Conservation (phyloP, 2,329 filamentous ascomycete species). For the Cercospora brassicicola region DNA sequence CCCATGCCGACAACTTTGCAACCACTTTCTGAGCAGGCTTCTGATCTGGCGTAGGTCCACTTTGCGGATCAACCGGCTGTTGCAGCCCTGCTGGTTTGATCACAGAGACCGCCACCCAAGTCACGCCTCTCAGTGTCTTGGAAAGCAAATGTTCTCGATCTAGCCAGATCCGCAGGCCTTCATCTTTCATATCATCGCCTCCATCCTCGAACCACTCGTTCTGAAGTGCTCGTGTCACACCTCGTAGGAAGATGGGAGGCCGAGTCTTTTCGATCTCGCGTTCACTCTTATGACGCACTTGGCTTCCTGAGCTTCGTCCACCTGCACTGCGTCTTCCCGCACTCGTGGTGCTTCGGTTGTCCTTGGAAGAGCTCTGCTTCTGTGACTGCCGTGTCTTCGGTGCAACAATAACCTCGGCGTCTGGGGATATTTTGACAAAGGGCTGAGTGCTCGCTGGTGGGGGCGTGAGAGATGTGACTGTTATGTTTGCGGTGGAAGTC, state of each 20-base stretch:
- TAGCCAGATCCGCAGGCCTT: slow-evolving; percentile 75
- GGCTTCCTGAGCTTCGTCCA: slow-evolving; percentile 71
- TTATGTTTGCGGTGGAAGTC: slow-evolving; percentile 91
- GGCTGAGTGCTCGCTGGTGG: slow-evolving; percentile 64
- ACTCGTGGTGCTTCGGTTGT: slow-evolving; percentile 76
- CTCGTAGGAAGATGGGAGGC: slow-evolving; percentile 72
- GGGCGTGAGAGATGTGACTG: slow-evolving; percentile 79
- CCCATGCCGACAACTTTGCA: slow-evolving; percentile 74
- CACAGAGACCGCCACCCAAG: slow-evolving; percentile 80
- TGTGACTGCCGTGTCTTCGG: slow-evolving; percentile 72
- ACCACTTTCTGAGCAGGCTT: slow-evolving; percentile 67
- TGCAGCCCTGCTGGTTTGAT: slow-evolving; percentile 78
- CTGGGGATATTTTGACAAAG: slow-evolving; percentile 89
- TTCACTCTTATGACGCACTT: slow-evolving; percentile 59
- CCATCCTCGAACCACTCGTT: slow-evolving; percentile 71
- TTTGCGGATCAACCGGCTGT: slow-evolving; percentile 68
- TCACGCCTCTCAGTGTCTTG: slow-evolving; percentile 71
- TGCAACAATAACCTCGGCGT: slow-evolving; percentile 95
- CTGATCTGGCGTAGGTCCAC: slow-evolving; percentile 61
- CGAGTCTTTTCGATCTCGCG: slow-evolving; percentile 66
- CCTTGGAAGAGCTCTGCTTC: slow-evolving; percentile 64
- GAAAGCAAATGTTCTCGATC: slow-evolving; percentile 73
- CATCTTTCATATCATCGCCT: slow-evolving; percentile 51
- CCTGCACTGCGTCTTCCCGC: slow-evolving; percentile 72
- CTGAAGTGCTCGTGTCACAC: slow-evolving; percentile 69